Base-by-base conservation (phyloP, 768 basidiomycete species). In the Boletus rex-veris region DNA sequence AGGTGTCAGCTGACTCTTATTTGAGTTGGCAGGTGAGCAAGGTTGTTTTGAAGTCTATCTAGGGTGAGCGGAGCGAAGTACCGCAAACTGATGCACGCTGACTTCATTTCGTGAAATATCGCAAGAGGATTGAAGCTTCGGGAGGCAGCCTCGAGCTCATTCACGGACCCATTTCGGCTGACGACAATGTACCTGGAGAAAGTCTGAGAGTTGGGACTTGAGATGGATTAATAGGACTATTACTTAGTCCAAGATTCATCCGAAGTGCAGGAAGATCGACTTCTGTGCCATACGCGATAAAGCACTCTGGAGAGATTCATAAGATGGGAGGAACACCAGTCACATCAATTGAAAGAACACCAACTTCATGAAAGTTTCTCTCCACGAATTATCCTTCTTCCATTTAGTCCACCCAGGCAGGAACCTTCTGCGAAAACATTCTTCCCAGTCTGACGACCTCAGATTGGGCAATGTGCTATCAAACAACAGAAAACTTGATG, bases 241-340 rank as follows among this genome's bases (percentile, higher is more conserved):
- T 66, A 90, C 86, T 83, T 89, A 45, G 89, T 91, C 89, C 90
- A 92, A 19, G 88, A 74, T 70, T 92, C 91, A 60, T 90, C 86
- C 7, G 81, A 68, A 19, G 89, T 90, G 64, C 90, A 92, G n/a
- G 77, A 76, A 4, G 82, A 82, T 37, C 73, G 75, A 62, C 77
- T 79, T 50, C 88, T 81, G 65, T 92, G 90, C 80, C 81, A 85
- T 37, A 86, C 74, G 31, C 85, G 76, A 64, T 80, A 75, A 48
- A 91, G 69, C 35, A 80, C 64, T 63, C 89, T 90, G 49, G 43
- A 58, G 28, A 19, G 52, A 38, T 57, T 52, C 46, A 62, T 53
- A 41, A 48, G 55, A 51, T 37, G 18, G 18, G 21, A 50, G 47
- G 39, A 21, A 38, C 19, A 33, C 41, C 33, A 21, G 38, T 18